phyloP scores from a whole-genome alignment of 768 basidiomycete genomes.

The Leccinellum luteum region DNA sequence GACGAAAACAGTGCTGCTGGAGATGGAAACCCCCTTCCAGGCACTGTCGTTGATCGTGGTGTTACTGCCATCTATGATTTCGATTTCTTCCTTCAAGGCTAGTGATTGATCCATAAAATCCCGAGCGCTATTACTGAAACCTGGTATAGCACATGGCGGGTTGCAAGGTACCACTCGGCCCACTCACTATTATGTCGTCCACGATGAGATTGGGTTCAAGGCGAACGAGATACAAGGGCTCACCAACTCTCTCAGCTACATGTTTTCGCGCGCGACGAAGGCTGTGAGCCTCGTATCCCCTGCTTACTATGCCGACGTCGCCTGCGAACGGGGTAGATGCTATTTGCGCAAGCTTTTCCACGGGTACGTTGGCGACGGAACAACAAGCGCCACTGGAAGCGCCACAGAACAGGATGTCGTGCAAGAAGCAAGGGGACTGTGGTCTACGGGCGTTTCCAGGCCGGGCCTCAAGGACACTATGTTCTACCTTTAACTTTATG shows the following conservation, averaged over 20 bases:
- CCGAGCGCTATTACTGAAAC: neutral
- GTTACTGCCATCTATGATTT: conserved; percentile 53
- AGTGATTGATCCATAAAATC: conserved; percentile 4
- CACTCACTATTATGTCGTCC: conserved; percentile 54
- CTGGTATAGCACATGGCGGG: conserved; percentile 39
- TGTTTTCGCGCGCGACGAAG: conserved; percentile 59
- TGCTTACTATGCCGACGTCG: conserved; percentile 45
- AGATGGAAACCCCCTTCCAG: conserved; percentile 51
- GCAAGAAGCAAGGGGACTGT: conserved; percentile 51
- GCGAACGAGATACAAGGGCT: conserved; percentile 53
- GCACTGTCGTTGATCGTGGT: conserved; percentile 54
- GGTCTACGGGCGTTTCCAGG: conserved; percentile 55
- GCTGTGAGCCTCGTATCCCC: conserved; percentile 37
- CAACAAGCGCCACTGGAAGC: conserved; percentile 34
- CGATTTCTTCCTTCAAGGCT: conserved; percentile 56
- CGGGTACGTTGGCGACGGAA: conserved; percentile 28
- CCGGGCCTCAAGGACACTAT: conserved; percentile 60
- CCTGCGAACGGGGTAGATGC: conserved; percentile 53
- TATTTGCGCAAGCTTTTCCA: conserved; percentile 50
- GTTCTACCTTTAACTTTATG: conserved; percentile 60
- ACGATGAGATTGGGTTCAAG: conserved; percentile 49
- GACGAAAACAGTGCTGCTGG: conserved; percentile 39
- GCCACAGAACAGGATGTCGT: conserved; percentile 48
- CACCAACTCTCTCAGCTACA: conserved; percentile 53
- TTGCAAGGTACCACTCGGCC: conserved; percentile 49